phyloP scores from a whole-genome alignment of 2,329 filamentous ascomycete genomes.

The Dichotomopilus funicola region DNA sequence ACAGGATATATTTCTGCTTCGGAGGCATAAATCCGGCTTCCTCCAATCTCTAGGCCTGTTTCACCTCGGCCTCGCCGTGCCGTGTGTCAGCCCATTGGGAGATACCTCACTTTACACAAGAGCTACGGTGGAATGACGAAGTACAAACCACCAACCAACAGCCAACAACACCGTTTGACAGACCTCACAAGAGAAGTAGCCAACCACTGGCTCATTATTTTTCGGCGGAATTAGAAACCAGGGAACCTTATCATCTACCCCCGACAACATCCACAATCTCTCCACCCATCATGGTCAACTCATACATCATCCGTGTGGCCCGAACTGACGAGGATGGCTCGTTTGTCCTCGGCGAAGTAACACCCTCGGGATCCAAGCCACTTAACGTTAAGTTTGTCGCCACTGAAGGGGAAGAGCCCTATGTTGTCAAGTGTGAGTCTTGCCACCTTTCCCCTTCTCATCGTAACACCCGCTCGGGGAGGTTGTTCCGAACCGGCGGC shows the following conservation, averaged over 20 bases:
- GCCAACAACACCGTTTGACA: neutral
- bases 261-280: neutral
- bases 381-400: slow-evolving; percentile 62
- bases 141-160: neutral
- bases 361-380: slow-evolving; percentile 40
- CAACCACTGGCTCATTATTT: no score
- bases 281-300: slow-evolving; percentile 14
- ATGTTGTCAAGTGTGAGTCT: slow-evolving; percentile 51
- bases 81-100: neutral
- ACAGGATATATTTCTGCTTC: neutral
- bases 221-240: no score
- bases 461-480: neutral
- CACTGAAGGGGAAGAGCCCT: slow-evolving; percentile 60
- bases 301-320: slow-evolving; percentile 50
- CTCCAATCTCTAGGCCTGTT: slow-evolving; percentile 14
- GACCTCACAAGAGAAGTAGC: no score
- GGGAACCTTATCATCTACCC: no score
- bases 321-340: slow-evolving; percentile 46
- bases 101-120: neutral
- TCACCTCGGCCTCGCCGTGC: slow-evolving; percentile 10
- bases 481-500: neutral
- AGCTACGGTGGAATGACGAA: neutral
- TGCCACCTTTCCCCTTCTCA: neutral
- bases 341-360: slow-evolving; percentile 57
- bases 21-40: slow-evolving; percentile 1